Evolutionary conservation across 495 filamentous ascomycete genomes (phyloP).

Genomic region (Penicillium alfredii): DNA sequence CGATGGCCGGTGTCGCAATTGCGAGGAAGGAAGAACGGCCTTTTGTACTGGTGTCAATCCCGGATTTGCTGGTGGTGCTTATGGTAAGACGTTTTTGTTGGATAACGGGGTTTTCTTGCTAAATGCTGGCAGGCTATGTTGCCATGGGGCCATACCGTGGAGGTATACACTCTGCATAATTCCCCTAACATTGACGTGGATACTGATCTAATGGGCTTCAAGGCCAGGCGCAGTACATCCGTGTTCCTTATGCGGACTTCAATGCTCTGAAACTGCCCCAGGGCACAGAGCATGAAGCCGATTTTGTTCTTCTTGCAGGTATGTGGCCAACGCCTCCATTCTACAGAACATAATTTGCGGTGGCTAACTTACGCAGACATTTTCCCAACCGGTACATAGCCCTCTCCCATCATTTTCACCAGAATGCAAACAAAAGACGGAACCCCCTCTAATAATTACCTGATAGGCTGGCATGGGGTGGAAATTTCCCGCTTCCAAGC

Average conservation of each 20-base stretch:
- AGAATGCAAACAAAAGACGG: too few relatives aligned
- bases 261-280: constrained; percentile 43
- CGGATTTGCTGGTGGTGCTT: constrained; percentile 54
- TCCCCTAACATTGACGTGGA: too few relatives aligned
- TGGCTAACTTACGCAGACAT: constrained; percentile 50
- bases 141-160: constrained; percentile 55
- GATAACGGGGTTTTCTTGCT: not conserved
- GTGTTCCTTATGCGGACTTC: constrained; percentile 54
- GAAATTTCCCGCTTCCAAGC: constrained; percentile 48
- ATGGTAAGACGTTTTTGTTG: constrained; percentile 24
- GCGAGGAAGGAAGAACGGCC: constrained; percentile 52
- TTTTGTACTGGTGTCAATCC: constrained; percentile 55
- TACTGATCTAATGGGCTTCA: not conserved
- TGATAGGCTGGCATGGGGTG: constrained; percentile 49
- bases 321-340: too few relatives aligned
- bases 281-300: constrained; percentile 39
- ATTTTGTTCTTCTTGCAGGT: constrained; percentile 43
- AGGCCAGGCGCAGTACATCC: constrained; percentile 49
- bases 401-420: too few relatives aligned
- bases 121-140: constrained; percentile 35
- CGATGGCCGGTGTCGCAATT: constrained; percentile 53
- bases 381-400: constrained; percentile 49
- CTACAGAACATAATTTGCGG: too few relatives aligned
- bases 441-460: not conserved
- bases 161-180: too few relatives aligned